Conservation (phyloP, 768 basidiomycete genomes). For the Tulasnella calospora region DNA sequence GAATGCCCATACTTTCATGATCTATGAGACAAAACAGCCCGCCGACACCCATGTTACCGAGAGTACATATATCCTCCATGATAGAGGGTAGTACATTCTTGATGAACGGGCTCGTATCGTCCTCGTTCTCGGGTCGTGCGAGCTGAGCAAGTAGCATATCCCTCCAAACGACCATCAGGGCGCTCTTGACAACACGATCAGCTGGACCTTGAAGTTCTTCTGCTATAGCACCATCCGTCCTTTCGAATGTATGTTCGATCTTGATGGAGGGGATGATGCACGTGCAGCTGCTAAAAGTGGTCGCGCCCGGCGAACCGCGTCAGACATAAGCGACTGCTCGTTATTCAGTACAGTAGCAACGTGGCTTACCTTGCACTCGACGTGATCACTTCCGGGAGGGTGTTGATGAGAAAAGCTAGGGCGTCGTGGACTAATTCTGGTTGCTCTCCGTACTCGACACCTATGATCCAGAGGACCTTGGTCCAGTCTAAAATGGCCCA, state of each 20-base stretch:
- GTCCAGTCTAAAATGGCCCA: constrained; percentile 14
- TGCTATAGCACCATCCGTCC: constrained; percentile 13
- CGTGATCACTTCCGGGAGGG: not conserved
- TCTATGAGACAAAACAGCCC: not conserved
- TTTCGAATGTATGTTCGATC: not conserved
- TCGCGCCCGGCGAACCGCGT: not conserved
- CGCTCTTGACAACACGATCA: not conserved
- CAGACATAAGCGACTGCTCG: not conserved
- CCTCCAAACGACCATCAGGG: constrained; percentile 14
- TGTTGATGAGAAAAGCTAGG: not conserved
- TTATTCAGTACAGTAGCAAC: not conserved
- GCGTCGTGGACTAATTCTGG: constrained; percentile 19
- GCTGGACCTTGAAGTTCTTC: constrained; percentile 12
- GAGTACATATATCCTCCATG: not conserved
- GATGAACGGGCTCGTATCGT: constrained; percentile 4
- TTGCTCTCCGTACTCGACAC: constrained; percentile 20
- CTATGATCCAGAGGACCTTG: constrained; percentile 21
- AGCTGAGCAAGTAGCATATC: constrained; percentile 17
- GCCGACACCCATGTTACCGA: not conserved
- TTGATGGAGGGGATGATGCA: constrained; percentile 17
- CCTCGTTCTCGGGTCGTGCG: constrained; percentile 13
- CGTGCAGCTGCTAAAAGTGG: not conserved
- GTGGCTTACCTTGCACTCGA: not conserved
- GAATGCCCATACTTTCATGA: not conserved
- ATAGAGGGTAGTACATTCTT: constrained; percentile 4